Conservation (phyloP, 2,329 filamentous ascomycete species). For the Colletotrichum agaves region DNA sequence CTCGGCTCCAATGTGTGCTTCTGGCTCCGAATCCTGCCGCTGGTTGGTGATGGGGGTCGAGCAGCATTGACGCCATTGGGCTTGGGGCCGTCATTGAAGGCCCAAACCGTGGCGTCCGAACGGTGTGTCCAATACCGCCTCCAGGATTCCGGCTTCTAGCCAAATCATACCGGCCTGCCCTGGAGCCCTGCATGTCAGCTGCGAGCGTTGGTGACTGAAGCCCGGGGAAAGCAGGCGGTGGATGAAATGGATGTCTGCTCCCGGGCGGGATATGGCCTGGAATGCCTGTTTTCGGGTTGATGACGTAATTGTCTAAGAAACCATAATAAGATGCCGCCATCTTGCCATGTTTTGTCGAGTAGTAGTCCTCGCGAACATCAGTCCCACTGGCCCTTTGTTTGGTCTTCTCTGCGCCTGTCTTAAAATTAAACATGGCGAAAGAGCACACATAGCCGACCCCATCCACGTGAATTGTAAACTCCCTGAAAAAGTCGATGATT, state of each 20-base stretch:
- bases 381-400: slow-evolving; percentile 51
- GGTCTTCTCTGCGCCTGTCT: slow-evolving; percentile 73
- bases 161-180: slow-evolving; percentile 58
- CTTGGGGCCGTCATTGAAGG: slow-evolving; percentile 63
- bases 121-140: slow-evolving; percentile 46
- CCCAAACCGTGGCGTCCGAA: slow-evolving; percentile 57
- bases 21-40: slow-evolving; percentile 57
- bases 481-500: slow-evolving; percentile 96
- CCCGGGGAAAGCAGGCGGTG: slow-evolving; percentile 79
- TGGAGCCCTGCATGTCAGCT: slow-evolving; percentile 65
- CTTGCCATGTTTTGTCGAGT: slow-evolving; percentile 94
- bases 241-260: slow-evolving; percentile 71
- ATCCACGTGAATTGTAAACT: slow-evolving; percentile 97
- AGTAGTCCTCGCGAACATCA: slow-evolving; percentile 90
- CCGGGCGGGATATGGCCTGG: slow-evolving; percentile 69
- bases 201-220: slow-evolving; percentile 71
- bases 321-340: slow-evolving; percentile 98
- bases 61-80: slow-evolving; percentile 77
- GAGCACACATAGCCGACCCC: slow-evolving; percentile 96
- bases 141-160: slow-evolving; percentile 53
- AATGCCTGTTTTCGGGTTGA: slow-evolving; percentile 75
- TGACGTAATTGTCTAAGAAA: slow-evolving; percentile 91
- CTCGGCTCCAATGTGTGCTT: slow-evolving; percentile 59
- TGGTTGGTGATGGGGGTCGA: slow-evolving; percentile 82
- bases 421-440: slow-evolving; percentile 97